phyloP scores from a whole-genome alignment of 2,329 filamentous ascomycete genomes.

The Aspergillus piperis region DNA sequence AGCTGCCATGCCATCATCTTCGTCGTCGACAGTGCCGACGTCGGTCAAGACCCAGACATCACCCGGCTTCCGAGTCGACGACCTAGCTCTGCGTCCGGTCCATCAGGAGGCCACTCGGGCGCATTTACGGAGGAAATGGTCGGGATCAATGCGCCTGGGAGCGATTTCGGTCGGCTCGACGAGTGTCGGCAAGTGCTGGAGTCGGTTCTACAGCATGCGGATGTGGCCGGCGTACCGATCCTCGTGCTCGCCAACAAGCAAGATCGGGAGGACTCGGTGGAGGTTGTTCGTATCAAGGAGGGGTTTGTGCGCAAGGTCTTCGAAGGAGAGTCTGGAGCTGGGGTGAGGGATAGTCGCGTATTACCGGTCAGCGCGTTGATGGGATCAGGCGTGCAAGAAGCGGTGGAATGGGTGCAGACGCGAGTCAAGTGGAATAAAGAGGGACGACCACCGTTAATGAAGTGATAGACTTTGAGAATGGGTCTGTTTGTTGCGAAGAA shows the following conservation, averaged over 20 bases:
- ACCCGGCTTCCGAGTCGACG: constrained; percentile 44
- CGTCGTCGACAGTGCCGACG: constrained; percentile 92
- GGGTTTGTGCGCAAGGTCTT: constrained; percentile 93
- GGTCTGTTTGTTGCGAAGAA: background rate
- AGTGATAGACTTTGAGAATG: constrained; percentile 55
- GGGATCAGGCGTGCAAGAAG: constrained; percentile 80
- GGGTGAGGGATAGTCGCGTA: constrained; percentile 86
- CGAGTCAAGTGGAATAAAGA: constrained; percentile 97
- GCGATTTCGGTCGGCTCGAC: constrained; percentile 62
- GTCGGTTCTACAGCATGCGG: constrained; percentile 81
- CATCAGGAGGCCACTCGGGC: constrained; percentile 17
- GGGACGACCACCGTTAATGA: constrained; percentile 85
- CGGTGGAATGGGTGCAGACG: constrained; percentile 93
- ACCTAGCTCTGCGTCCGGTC: constrained; percentile 29
- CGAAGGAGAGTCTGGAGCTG: constrained; percentile 85
- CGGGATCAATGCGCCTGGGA: constrained; percentile 38
- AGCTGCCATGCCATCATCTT: constrained; percentile 97
- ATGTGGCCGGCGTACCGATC: constrained; percentile 88
- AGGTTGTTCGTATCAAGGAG: constrained; percentile 97
- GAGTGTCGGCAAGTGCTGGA: constrained; percentile 90
- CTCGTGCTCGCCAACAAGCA: constrained; percentile 96
- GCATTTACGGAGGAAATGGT: constrained; percentile 37
- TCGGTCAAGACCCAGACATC: constrained; percentile 76
- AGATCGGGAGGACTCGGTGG: constrained; percentile 94
- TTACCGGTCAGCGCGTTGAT: constrained; percentile 87